These are phyloP conservation scores for Prunus campanulata DNA, from an alignment of 306 rosid species.

Conservation along the genomic window DNA sequence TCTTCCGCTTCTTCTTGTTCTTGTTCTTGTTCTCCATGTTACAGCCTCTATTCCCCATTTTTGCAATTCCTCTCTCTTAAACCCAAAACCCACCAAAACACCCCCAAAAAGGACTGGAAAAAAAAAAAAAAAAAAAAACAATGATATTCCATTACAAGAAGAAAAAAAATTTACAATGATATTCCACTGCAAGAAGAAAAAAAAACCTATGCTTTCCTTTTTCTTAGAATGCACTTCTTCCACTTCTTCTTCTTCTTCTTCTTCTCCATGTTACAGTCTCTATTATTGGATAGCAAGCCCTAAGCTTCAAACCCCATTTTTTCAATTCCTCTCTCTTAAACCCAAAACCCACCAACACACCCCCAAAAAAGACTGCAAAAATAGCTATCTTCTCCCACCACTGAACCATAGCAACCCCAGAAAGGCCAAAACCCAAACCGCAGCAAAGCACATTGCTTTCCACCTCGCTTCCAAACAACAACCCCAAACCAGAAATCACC, in stretches of 20 bases:
- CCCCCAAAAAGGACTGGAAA: constrained; percentile 26
- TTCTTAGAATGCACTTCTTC: constrained; percentile 29
- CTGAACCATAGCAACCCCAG: constrained; percentile 29
- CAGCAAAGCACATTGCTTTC: constrained; percentile 32
- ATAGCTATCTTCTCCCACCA: constrained; percentile 31
- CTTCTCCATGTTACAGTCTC: constrained; percentile 9
- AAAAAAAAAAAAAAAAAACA: neutral
- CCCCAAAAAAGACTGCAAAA: constrained; percentile 26
- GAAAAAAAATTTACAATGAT: neutral
- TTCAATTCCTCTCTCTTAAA: constrained; percentile 32
- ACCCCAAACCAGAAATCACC: constrained; percentile 27
- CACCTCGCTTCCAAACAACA: constrained; percentile 34
- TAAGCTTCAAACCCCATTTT: constrained; percentile 26
- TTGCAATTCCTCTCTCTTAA: constrained; percentile 31
- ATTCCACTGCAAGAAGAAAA: neutral
- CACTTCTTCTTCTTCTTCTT: constrained; percentile 22
- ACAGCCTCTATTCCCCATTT: constrained; percentile 23
- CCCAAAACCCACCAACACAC: constrained; percentile 33
- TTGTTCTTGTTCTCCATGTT: constrained; percentile 15
- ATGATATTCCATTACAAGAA: neutral
- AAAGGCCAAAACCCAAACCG: constrained; percentile 29
- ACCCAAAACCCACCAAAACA: constrained; percentile 34
- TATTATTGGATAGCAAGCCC: constrained; percentile 19
- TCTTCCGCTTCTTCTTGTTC: constrained; percentile 16
- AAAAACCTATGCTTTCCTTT: neutral